Percentiles rank a stretch among this genome's conserved stretches.
phyloP scores from a whole-genome alignment of 352 stramenopile species.

The Pythium coloratum region DNA sequence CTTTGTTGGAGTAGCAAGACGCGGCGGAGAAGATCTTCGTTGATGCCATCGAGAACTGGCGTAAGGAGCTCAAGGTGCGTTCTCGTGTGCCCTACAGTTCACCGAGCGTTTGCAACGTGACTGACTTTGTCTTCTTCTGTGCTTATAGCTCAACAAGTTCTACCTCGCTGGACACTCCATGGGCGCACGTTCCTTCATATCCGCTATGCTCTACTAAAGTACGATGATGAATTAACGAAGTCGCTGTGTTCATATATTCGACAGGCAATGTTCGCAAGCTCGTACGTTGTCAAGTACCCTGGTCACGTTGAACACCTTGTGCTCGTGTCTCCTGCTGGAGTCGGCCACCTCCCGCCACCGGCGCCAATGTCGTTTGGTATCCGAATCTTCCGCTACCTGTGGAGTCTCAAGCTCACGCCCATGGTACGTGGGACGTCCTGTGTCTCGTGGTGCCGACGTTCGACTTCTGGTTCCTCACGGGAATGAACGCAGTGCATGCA shows the following conservation, averaged over 20 bases:
- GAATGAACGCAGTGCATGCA: too few relatives aligned
- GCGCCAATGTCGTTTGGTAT: slow-evolving; percentile 37
- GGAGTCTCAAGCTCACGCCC: slow-evolving; percentile 49
- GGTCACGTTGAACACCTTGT: slow-evolving; percentile 51
- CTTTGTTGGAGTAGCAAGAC: slow-evolving; percentile 36
- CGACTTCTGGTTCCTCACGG: too few relatives aligned
- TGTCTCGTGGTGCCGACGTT: too few relatives aligned
- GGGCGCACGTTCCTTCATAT: slow-evolving; percentile 31
- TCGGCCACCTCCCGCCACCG: slow-evolving; percentile 39
- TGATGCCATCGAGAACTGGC: slow-evolving; percentile 57
- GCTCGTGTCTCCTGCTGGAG: slow-evolving; percentile 61
- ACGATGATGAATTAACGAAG: neutral
- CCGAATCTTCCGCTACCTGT: slow-evolving; percentile 48
- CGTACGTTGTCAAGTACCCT: slow-evolving; percentile 50
- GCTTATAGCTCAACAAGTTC: slow-evolving; percentile 51
- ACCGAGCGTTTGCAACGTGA: too few relatives aligned
- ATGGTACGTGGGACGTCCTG: slow-evolving; percentile 34
- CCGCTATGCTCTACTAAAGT: too few relatives aligned
- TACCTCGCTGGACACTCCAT: slow-evolving; percentile 65
- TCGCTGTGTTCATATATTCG: neutral
- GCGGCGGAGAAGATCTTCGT: slow-evolving; percentile 62
- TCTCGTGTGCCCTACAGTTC: too few relatives aligned
- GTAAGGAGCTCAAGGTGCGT: slow-evolving; percentile 50
- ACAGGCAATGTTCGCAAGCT: slow-evolving; percentile 61
- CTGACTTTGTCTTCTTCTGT: too few relatives aligned